Conservation (phyloP, 2,329 filamentous ascomycete species). For the Fusarium secorum region DNA sequence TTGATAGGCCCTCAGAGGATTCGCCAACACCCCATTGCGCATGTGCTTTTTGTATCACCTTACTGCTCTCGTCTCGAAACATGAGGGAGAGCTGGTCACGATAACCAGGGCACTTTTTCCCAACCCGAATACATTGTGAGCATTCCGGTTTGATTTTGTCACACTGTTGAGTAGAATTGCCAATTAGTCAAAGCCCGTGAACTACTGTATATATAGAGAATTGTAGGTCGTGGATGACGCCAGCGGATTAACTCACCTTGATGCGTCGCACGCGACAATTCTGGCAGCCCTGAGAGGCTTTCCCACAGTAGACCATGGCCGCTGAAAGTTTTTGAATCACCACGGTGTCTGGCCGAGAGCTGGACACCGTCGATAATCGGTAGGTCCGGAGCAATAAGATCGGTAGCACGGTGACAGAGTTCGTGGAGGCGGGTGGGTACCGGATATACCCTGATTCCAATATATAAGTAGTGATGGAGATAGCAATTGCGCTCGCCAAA, state of each 20-base stretch:
- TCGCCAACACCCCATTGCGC: conserved; percentile 56
- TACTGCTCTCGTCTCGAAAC: conserved; percentile 71
- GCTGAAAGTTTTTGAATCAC: not conserved
- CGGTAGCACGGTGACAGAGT: not conserved
- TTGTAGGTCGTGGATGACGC: not conserved
- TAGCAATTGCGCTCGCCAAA: not conserved
- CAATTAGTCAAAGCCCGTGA: conserved; percentile 13
- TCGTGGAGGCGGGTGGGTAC: conserved; percentile 6
- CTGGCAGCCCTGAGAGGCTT: conserved; percentile 63
- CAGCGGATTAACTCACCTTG: conserved; percentile 53
- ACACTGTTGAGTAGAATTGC: conserved; percentile 53
- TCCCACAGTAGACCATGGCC: conserved; percentile 64
- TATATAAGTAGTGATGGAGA: not conserved
- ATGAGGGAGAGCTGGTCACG: conserved; percentile 70
- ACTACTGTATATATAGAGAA: not conserved
- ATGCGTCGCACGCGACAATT: conserved; percentile 63
- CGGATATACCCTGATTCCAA: not conserved
- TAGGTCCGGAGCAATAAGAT: conserved; percentile 8
- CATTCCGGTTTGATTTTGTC: conserved; percentile 68
- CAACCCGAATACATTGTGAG: conserved; percentile 67
- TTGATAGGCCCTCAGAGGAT: conserved; percentile 21
- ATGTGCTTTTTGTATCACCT: conserved; percentile 67
- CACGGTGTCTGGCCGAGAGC: conserved; percentile 9
- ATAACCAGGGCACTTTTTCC: conserved; percentile 69
- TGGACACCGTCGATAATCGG: conserved; percentile 18